Percentiles rank a stretch among this genome's conserved stretches.
Conservation (phyloP, 768 basidiomycete genomes). For the Trametes cubensis region DNA sequence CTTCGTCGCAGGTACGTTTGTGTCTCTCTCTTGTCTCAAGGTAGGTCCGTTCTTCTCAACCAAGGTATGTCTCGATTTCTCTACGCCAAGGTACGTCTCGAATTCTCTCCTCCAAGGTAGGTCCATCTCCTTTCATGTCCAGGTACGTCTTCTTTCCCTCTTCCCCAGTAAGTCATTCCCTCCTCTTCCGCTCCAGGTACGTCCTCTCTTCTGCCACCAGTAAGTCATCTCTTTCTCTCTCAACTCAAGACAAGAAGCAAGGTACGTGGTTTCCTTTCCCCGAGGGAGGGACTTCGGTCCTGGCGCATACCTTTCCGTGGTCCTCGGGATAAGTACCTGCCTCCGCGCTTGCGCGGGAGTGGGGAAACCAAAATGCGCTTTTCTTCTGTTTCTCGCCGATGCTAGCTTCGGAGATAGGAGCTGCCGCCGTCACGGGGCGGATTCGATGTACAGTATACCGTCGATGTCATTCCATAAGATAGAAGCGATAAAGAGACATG, state of each 20-base stretch:
- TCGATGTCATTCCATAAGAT: neutral
- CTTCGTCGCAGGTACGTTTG: neutral
- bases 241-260: neutral
- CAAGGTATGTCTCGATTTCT: neutral
- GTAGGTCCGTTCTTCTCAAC: neutral
- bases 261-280: slow-evolving; percentile 8
- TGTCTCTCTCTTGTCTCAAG: neutral
- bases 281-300: slow-evolving; percentile 16
- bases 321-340: slow-evolving; percentile 17
- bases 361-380: slow-evolving; percentile 11
- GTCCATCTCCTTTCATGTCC: neutral
- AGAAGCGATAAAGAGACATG: slow-evolving; percentile 14
- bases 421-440: too few species aligned
- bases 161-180: neutral
- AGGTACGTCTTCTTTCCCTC: slow-evolving; percentile 3
- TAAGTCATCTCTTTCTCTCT: neutral
- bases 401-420: neutral
- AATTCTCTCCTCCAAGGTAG: neutral
- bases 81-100: neutral
- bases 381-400: neutral
- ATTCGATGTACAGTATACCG: neutral
- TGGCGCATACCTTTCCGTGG: slow-evolving; percentile 19
- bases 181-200: neutral
- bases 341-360: neutral
- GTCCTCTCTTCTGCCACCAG: neutral